Conservation (phyloP, 2,329 filamentous ascomycete genomes). For the Scedosporium apiospermum region DNA sequence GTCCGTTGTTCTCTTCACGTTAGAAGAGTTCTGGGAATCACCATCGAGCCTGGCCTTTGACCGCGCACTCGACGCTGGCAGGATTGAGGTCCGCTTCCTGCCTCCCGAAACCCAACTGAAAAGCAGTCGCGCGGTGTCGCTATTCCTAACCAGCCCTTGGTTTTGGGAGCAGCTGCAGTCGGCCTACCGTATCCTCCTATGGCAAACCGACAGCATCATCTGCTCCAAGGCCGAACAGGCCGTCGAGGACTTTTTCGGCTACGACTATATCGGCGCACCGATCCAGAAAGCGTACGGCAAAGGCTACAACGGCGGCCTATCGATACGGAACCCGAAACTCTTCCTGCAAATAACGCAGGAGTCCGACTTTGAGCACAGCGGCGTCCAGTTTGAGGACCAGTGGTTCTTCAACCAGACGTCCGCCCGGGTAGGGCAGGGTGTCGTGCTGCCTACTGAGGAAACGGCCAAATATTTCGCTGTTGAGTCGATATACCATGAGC, state of each 20-base stretch:
- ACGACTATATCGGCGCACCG: slow-evolving; percentile 24
- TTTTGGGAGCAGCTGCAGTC: slow-evolving; percentile 25
- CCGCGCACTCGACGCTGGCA: slow-evolving; percentile 22
- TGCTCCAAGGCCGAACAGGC: slow-evolving; percentile 19
- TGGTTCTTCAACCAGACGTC: slow-evolving; percentile 20
- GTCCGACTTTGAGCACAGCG: slow-evolving; percentile 12
- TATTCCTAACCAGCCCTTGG: slow-evolving; percentile 24
- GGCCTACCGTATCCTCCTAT: slow-evolving; percentile 24
- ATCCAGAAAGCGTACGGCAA: slow-evolving; percentile 13
- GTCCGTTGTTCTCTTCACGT: slow-evolving; percentile 34
- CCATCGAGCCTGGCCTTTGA: slow-evolving; percentile 22
- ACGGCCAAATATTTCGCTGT: slow-evolving; percentile 18
- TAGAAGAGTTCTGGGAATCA: slow-evolving; percentile 16
- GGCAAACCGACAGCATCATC: slow-evolving; percentile 28
- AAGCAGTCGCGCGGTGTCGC: slow-evolving; percentile 23
- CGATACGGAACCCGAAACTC: slow-evolving; percentile 19
- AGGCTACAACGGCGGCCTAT: slow-evolving; percentile 23
- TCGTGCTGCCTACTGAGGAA: slow-evolving; percentile 14
- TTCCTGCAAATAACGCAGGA: slow-evolving; percentile 14
- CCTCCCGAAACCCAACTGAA: slow-evolving; percentile 23
- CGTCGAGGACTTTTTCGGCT: slow-evolving; percentile 25
- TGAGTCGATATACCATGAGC: slow-evolving; percentile 10
- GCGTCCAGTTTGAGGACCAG: slow-evolving; percentile 20
- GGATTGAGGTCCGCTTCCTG: slow-evolving; percentile 28
- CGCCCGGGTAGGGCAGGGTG: slow-evolving; percentile 11